A percentile compares a stretch with the other conserved stretches of the same genome.
Evolutionary conservation across 352 stramenopile species (phyloP).

Genomic region (Phytopythium vexans): DNA sequence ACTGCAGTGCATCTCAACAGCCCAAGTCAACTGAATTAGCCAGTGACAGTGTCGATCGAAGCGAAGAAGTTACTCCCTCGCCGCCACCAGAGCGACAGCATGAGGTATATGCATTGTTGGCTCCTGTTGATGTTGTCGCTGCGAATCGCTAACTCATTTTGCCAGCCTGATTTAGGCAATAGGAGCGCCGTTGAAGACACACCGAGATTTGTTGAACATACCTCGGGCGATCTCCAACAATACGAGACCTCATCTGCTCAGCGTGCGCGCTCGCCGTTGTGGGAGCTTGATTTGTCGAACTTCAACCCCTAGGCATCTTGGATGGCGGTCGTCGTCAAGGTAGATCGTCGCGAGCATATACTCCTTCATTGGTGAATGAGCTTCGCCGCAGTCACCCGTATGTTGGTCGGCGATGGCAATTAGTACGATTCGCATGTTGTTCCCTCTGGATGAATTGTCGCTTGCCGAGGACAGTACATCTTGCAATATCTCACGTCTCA

Average conservation of each 20-base stretch:
- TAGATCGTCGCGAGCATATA: not conserved
- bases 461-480: constrained; percentile 1
- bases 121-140: too few relatives aligned
- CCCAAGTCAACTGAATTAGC: too few relatives aligned
- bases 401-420: too few relatives aligned
- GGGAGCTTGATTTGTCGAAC: constrained; percentile 72
- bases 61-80: too few relatives aligned
- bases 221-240: not conserved
- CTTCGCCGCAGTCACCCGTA: too few relatives aligned
- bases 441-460: constrained; percentile 3
- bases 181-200: not conserved
- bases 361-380: constrained; percentile 4
- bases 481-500: too few relatives aligned
- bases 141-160: not conserved
- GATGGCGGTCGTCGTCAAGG: too few relatives aligned
- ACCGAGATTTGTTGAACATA: not conserved
- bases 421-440: not conserved
- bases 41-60: too few relatives aligned
- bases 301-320: constrained; percentile 31
- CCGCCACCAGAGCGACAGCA: too few relatives aligned
- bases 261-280: constrained; percentile 18
- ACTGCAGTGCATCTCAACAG: too few relatives aligned
- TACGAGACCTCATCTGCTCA: not conserved
- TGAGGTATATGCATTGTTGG: too few relatives aligned
- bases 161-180: not conserved